phyloP scores from a whole-genome alignment of 495 filamentous ascomycete genomes.

The Penicillium pancosmium region DNA sequence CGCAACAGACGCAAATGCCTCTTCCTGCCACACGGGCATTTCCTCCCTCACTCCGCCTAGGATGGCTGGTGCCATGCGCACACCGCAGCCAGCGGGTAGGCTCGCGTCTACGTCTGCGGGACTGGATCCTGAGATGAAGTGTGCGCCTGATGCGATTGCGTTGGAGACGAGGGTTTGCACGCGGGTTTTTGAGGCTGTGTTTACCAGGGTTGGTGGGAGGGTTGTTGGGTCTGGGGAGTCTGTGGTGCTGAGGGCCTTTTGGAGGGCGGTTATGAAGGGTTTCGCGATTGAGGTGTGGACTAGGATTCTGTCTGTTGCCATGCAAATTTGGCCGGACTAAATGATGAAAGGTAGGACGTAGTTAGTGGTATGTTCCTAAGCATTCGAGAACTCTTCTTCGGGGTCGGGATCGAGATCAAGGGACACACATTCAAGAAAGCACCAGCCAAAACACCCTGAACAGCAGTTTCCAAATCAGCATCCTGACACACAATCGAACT shows the following conservation, averaged over 20 bases:
- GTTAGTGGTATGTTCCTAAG: neutral
- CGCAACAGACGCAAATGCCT: conserved; percentile 79
- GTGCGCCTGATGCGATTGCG: conserved; percentile 67
- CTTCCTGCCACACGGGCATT: conserved; percentile 79
- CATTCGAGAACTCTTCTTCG: neutral
- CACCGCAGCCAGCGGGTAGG: conserved; percentile 46
- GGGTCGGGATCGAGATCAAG: neutral
- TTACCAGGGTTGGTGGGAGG: conserved; percentile 64
- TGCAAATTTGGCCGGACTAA: conserved; percentile 81
- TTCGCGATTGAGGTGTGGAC: conserved; percentile 68
- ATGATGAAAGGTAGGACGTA: neutral
- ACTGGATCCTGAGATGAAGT: conserved; percentile 56
- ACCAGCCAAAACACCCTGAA: conserved; percentile 49
- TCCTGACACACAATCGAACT: conserved; percentile 60
- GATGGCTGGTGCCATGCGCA: conserved; percentile 71
- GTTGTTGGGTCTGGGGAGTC: conserved; percentile 40
- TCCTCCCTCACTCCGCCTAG: conserved; percentile 65
- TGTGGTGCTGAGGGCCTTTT: conserved; percentile 45
- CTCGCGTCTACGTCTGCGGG: conserved; percentile 21
- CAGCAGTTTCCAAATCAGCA: conserved; percentile 56
- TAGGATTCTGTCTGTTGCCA: conserved; percentile 85
- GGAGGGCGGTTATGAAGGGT: conserved; percentile 54
- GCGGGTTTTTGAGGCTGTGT: conserved; percentile 59
- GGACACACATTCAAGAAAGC: conserved; percentile 51
- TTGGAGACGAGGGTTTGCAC: conserved; percentile 63